These are phyloP conservation scores for Starmerella floricola DNA, from an alignment of 805 yeast species.

Conservation along the genomic window DNA sequence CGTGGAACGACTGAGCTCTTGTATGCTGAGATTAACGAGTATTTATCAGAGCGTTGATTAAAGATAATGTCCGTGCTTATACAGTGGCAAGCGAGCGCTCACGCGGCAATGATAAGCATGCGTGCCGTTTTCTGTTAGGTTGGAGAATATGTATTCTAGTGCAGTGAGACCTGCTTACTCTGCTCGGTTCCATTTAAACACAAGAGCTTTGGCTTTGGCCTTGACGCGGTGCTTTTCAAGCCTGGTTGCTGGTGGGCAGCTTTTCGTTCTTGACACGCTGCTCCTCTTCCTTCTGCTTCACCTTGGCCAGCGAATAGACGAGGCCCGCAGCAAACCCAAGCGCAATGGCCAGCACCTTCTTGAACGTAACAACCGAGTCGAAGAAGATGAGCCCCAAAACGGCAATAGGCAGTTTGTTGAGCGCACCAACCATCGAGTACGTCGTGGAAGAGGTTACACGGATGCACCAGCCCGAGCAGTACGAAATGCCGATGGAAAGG, in stretches of 20 bases:
- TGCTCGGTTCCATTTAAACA: too few species aligned
- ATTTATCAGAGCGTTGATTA: neutral
- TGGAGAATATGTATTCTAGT: too few species aligned
- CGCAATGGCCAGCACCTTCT: slow-evolving; percentile 79
- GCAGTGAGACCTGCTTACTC: too few species aligned
- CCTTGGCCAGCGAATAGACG: slow-evolving; percentile 90
- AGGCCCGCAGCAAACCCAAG: slow-evolving; percentile 93
- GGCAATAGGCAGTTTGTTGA: slow-evolving; percentile 96
- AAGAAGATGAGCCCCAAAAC: slow-evolving; percentile 88
- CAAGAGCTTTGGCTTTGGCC: too few species aligned
- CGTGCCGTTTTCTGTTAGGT: too few species aligned
- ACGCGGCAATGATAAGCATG: too few species aligned
- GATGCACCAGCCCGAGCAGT: slow-evolving; percentile 99
- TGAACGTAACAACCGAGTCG: slow-evolving; percentile 88
- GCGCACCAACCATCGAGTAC: slow-evolving; percentile 98
- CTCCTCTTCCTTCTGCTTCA: slow-evolving; percentile 50
- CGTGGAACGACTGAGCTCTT: slow-evolving; percentile 26
- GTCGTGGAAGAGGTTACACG: slow-evolving; percentile 98
- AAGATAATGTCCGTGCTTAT: too few species aligned
- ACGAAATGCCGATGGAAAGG: slow-evolving; percentile 91
- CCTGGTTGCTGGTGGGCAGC: slow-evolving; percentile 6
- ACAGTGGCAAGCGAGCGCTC: too few species aligned
- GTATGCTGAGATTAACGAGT: slow-evolving; percentile 7
- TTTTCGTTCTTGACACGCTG: slow-evolving; percentile 13
- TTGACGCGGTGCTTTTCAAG: neutral